Conservation (phyloP, 176 grass and related monocot genomes). For the Cymbopogon citratus region DNA sequence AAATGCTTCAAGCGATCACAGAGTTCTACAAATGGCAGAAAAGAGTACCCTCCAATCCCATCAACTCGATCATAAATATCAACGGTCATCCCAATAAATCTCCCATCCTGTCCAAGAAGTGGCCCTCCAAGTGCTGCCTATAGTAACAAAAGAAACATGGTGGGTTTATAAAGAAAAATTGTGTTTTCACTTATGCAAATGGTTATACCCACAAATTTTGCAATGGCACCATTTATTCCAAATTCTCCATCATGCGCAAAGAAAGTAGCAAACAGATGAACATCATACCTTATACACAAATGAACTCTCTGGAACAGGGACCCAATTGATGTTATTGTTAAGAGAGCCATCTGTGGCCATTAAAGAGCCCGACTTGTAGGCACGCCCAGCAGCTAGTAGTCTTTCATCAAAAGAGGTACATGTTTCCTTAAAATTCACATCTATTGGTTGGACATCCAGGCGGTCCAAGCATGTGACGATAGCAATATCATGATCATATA, state of each 20-base stretch:
- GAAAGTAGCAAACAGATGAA: not conserved
- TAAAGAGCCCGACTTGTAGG: not conserved
- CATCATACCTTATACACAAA: not conserved
- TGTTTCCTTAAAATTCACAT: not conserved
- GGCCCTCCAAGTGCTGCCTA: constrained; percentile 32
- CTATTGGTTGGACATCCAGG: not conserved
- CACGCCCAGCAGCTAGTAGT: not conserved
- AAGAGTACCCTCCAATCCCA: no score
- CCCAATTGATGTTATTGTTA: not conserved
- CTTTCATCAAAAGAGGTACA: not conserved
- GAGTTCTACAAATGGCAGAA: no score
- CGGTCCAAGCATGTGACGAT: not conserved
- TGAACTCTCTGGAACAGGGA: not conserved
- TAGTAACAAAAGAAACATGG: not conserved
- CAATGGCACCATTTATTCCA: not conserved
- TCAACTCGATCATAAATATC: not conserved
- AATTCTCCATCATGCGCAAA: not conserved
- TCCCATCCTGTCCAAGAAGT: not conserved
- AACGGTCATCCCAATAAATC: constrained; percentile 7
- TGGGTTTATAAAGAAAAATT: not conserved
- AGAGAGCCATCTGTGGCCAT: not conserved
- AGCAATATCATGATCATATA: constrained; percentile 7
- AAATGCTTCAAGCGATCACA: no score
- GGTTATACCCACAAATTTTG: not conserved
- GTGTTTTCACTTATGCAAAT: not conserved